Base-by-base conservation (phyloP, 2,329 filamentous ascomycete species). In the Pyricularia grisea region DNA sequence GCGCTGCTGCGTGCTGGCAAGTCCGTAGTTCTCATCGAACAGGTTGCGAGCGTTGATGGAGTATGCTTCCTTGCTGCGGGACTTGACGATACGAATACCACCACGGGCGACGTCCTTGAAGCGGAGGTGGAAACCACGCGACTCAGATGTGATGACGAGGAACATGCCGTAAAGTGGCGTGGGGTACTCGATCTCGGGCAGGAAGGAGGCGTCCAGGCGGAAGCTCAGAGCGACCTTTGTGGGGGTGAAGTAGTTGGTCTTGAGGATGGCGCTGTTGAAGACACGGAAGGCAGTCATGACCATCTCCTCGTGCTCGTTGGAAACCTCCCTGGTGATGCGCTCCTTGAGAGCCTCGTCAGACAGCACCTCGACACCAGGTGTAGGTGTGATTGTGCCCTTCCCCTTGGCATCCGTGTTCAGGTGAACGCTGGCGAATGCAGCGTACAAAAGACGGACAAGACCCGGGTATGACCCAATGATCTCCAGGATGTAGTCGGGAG, bases 161-260 rank as follows among this genome's bases (percentile, higher is more conserved):
- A 99, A 99, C 95, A 99, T 99, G 72, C 95, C 95, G 75, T 95
- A 99, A 10, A 99, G 85, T 7, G 90, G 92, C 78, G 94, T 92
- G 64, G 95, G 92, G 79, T 99, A 99, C 80, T 99, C 95, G 68
- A 94, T 89, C 71, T 90, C 86, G 4, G 95, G 95, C 55, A 99
- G 84, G 86, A 99, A 99, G 60, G 82, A 85, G 7, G 93, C 92
- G 77, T 97, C 91, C 71, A 99, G 83, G 68, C 95, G 92, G 88
- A 99, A 99, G 82, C 93, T 97, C 74, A 99, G 86, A 11, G 95
- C 95, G 58, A 99, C 94, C 85, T 99, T 99, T 72, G 95, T 99
- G 0, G 95, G 95, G 0, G 95, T 99, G 78, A 89, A 90, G 84
- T 96, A 97, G 84, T 99, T 99, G 74, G 95, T 99, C 87, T 98